Conservation (phyloP, 148 eudicot species). For the Fagopyrum esculentum region DNA sequence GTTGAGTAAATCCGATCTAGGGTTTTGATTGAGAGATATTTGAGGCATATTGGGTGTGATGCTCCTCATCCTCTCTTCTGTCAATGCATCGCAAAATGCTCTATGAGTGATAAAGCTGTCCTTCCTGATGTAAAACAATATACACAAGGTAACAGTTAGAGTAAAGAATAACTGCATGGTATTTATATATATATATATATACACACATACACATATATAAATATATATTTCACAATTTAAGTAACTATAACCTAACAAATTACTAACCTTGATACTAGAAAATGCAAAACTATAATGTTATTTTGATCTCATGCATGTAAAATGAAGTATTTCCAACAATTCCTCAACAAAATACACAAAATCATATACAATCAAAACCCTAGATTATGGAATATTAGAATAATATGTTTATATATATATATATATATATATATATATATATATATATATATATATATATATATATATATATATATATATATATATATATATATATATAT, state of each 20-base stretch:
- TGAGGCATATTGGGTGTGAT: conserved; percentile 2
- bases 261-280: neutral
- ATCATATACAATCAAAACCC: neutral
- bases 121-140: conserved; percentile 36
- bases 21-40: neutral
- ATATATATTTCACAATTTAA: neutral
- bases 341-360: neutral
- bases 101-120: conserved; percentile 92
- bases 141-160: neutral
- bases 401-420: neutral
- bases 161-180: neutral
- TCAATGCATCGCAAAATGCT: conserved; percentile 80
- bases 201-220: neutral
- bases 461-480: neutral
- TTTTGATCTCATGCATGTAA: neutral
- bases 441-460: neutral
- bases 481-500: neutral
- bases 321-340: neutral
- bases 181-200: neutral
- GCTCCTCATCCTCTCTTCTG: conserved; percentile 35
- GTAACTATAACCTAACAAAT: neutral
- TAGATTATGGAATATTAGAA: neutral
- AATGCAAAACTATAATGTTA: neutral
- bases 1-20: neutral
- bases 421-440: neutral